Conservation (phyloP, 192 early-diverging fungal species). For the Haplosporangium gracile region DNA sequence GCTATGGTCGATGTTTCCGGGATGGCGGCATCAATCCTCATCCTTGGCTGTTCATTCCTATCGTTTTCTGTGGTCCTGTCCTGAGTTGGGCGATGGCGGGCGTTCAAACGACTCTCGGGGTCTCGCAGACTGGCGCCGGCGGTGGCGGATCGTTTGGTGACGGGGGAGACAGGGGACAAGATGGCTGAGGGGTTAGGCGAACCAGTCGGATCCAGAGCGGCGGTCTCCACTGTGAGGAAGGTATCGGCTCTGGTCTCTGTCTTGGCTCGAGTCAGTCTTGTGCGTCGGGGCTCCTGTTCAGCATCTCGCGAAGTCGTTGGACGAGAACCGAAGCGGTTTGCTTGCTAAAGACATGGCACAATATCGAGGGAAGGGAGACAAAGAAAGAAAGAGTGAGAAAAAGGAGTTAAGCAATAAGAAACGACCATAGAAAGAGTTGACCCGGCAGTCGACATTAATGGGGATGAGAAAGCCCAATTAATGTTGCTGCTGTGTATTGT, state of each 20-base stretch:
- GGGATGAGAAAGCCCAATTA: no score
- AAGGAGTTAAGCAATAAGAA: background rate
- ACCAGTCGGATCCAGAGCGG: background rate
- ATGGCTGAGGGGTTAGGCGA: background rate
- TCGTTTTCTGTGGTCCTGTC: background rate
- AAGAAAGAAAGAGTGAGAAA: background rate
- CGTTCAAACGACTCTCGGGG: background rate
- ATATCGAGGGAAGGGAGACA: background rate
- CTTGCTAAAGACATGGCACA: conserved; percentile 28
- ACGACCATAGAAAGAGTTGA: no score
- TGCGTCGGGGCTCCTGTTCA: conserved; percentile 31
- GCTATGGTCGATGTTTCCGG: background rate
- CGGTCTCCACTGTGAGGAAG: conserved; percentile 4
- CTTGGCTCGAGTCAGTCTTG: conserved; percentile 14
- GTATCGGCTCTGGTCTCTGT: conserved; percentile 23
- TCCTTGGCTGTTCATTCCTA: background rate
- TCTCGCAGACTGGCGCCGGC: background rate
- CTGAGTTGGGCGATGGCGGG: background rate
- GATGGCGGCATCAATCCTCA: background rate
- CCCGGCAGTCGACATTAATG: no score
- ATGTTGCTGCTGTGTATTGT: no score
- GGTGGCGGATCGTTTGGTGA: conserved; percentile 1
- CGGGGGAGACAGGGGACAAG: conserved; percentile 2
- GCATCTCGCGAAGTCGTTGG: conserved; percentile 34
- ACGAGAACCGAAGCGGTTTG: conserved; percentile 30